A percentile compares a stretch with the other conserved stretches of the same genome.
phyloP scores from a whole-genome alignment of 2,329 filamentous ascomycete genomes.

The Hypoxylon sp. region DNA sequence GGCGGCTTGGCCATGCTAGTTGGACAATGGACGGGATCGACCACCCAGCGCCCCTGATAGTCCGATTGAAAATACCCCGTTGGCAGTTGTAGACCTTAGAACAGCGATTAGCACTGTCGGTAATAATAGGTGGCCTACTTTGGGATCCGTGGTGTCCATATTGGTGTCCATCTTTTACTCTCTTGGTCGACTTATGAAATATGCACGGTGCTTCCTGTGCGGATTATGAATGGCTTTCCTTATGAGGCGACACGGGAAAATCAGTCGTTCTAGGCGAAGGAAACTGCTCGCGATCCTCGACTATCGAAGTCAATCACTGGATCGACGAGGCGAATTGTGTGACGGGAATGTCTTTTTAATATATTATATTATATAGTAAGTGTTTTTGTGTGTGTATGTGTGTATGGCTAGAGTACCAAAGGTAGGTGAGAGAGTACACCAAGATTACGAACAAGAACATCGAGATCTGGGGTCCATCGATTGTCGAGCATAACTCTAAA shows the following conservation, averaged over 20 bases:
- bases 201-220: conserved; percentile 9
- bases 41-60: conserved; percentile 31
- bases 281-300: conserved; percentile 9
- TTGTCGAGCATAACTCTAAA: conserved; percentile 29
- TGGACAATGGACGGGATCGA: conserved; percentile 34
- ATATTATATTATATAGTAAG: too few species aligned
- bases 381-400: too few species aligned
- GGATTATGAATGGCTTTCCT: conserved; percentile 4
- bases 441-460: conserved; percentile 22
- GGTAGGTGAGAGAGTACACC: too few species aligned
- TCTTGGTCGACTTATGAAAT: conserved; percentile 11
- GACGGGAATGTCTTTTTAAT: conserved; percentile 3
- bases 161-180: conserved; percentile 11
- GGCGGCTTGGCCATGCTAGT: conserved; percentile 19
- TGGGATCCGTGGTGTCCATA: too few species aligned
- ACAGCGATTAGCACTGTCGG: conserved; percentile 26
- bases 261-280: conserved; percentile 1
- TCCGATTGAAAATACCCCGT: conserved; percentile 25
- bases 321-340: not conserved
- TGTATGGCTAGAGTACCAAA: conserved; percentile 10
- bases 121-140: too few species aligned
- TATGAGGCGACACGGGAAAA: conserved; percentile 7
- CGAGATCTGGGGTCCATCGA: conserved; percentile 31
- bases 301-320: conserved; percentile 15
- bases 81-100: conserved; percentile 12